Conservation (phyloP, 2,329 filamentous ascomycete genomes). For the Davidsoniella virescens region DNA sequence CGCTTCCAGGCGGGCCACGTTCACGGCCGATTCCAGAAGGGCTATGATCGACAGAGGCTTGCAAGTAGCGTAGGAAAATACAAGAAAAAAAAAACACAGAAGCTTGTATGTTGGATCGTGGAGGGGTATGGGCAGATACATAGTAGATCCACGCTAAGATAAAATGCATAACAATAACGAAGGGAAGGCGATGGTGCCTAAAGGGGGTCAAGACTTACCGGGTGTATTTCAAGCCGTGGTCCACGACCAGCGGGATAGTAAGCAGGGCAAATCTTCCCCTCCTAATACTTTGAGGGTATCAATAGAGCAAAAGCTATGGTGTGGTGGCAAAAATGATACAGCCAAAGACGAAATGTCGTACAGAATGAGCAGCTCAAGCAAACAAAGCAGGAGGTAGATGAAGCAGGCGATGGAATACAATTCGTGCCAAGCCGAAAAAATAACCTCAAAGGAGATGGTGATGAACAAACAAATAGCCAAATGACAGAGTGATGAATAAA, state of each 20-base stretch:
- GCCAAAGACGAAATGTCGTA: not conserved
- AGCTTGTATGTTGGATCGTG: conserved; percentile 1
- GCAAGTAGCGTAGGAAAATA: not conserved
- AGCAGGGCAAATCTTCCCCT: not conserved
- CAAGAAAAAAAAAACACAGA: not conserved
- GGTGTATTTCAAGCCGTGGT: too few relatives aligned
- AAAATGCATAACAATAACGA: too few relatives aligned
- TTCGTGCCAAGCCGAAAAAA: too few relatives aligned
- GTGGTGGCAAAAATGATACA: not conserved
- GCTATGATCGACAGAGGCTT: not conserved
- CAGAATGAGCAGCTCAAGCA: not conserved
- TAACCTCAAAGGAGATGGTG: too few relatives aligned
- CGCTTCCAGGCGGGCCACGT: conserved; percentile 5
- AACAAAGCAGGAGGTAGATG: not conserved
- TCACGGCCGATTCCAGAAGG: not conserved
- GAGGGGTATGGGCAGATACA: not conserved
- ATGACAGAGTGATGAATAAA: too few relatives aligned
- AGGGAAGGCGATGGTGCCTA: too few relatives aligned
- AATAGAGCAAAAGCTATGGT: not conserved
- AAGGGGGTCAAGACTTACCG: too few relatives aligned
- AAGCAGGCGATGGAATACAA: not conserved
- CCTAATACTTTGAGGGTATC: not conserved
- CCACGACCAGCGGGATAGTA: too few relatives aligned
- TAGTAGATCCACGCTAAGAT: too few relatives aligned
- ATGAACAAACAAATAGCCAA: not conserved